Evolutionary conservation across 225 moss, liverwort and hornwort genomes (phyloP).

Genomic region (Thuidium tamariscinum): DNA sequence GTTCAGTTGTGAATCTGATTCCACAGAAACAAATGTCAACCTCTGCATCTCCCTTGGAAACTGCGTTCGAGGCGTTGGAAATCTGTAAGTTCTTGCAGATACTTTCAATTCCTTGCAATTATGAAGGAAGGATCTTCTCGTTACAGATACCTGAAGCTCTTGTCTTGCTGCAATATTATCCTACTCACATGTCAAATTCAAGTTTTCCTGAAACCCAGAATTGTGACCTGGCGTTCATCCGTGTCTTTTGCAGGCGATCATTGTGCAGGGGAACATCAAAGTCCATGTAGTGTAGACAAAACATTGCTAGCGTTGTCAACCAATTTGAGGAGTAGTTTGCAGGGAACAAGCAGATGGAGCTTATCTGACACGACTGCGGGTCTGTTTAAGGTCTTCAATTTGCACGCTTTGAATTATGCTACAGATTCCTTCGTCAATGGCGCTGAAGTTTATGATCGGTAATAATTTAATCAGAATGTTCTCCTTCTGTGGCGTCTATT

Average conservation of each 20-base stretch:
- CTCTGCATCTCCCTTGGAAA: not conserved
- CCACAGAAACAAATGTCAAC: not conserved
- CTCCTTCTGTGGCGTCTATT: not conserved
- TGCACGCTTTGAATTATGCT: constrained; percentile 9
- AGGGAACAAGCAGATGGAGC: constrained; percentile 19
- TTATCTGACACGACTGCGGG: constrained; percentile 21
- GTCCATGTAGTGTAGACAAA: constrained; percentile 3
- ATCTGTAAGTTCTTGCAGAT: not conserved
- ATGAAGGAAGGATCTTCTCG: not conserved
- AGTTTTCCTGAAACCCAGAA: not conserved
- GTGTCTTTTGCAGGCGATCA: not conserved
- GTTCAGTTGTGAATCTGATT: not conserved
- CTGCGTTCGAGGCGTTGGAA: not conserved
- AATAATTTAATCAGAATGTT: not conserved
- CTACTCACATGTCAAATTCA: not conserved
- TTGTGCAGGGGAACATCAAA: constrained; percentile 9
- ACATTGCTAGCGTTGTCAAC: constrained; percentile 9
- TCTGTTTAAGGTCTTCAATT: constrained; percentile 16
- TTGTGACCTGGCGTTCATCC: not conserved
- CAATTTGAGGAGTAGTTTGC: constrained; percentile 2
- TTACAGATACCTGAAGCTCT: not conserved
- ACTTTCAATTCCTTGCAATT: not conserved
- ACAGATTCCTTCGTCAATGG: constrained; percentile 8
- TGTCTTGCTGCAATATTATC: not conserved
- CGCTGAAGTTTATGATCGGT: constrained; percentile 5